A percentile compares a stretch with the other conserved stretches of the same genome.
Conservation (phyloP, 306 rosid species). For the Aeschynomene evenia region DNA sequence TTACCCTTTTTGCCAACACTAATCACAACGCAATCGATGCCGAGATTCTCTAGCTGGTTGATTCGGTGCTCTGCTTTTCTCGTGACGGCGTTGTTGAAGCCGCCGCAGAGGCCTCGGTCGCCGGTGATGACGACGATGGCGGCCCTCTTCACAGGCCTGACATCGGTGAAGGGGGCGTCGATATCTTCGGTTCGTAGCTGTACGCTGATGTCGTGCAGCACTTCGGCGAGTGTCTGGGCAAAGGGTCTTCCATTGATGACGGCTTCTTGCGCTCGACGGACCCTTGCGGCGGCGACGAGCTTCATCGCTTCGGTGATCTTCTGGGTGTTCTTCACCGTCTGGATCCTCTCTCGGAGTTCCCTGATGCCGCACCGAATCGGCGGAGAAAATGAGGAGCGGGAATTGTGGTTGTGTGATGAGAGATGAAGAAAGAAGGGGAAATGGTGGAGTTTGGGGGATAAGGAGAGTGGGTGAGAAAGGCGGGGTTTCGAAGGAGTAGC, state of each 20-base stretch:
- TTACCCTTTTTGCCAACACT: slow-evolving; percentile 79
- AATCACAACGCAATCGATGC: slow-evolving; percentile 49
- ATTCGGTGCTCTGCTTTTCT: slow-evolving; percentile 52
- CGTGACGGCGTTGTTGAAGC: slow-evolving; percentile 55
- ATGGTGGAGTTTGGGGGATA: slow-evolving; percentile 19
- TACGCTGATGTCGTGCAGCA: slow-evolving; percentile 50
- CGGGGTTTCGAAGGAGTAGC: slow-evolving; percentile 36
- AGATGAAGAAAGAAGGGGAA: slow-evolving; percentile 22
- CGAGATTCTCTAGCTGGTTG: slow-evolving; percentile 44
- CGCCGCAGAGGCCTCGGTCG: slow-evolving; percentile 75
- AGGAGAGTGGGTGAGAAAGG: slow-evolving; percentile 1
- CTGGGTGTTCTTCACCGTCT: slow-evolving; percentile 48
- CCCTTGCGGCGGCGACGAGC: slow-evolving; percentile 72
- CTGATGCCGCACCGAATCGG: slow-evolving; percentile 49
- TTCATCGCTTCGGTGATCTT: slow-evolving; percentile 83
- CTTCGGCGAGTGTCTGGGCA: slow-evolving; percentile 50
- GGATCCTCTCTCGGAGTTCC: slow-evolving; percentile 58
- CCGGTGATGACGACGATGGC: slow-evolving; percentile 64
- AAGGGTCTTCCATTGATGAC: slow-evolving; percentile 74
- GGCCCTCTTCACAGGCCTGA: slow-evolving; percentile 50
- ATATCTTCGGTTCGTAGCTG: slow-evolving; percentile 53
- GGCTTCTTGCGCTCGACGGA: slow-evolving; percentile 82
- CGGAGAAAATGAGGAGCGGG: not conserved
- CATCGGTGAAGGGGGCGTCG: slow-evolving; percentile 46
- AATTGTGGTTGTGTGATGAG: not conserved